These are phyloP conservation scores for Ensete glaucum DNA, from an alignment of 176 grass and related monocot species.

Conservation along the genomic window DNA sequence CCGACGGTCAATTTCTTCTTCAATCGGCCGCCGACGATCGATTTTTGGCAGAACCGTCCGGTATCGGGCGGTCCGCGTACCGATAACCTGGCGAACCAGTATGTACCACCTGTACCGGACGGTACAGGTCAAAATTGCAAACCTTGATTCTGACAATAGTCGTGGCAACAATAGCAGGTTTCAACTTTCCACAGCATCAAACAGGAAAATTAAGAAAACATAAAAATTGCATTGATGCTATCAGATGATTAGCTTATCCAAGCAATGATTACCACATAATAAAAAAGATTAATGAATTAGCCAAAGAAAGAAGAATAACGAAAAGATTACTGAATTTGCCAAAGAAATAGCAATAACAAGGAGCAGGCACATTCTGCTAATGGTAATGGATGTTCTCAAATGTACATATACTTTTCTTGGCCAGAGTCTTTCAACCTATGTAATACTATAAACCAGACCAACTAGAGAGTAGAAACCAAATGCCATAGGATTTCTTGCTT, in stretches of 20 bases:
- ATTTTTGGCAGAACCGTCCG: too few species aligned
- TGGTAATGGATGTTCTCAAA: not conserved
- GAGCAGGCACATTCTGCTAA: not conserved
- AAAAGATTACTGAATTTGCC: not conserved
- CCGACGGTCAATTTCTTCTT: too few species aligned
- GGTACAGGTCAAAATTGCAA: too few species aligned
- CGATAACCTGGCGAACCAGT: too few species aligned
- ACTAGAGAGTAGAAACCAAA: not conserved
- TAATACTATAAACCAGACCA: not conserved
- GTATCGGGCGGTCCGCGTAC: too few species aligned
- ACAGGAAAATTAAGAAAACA: too few species aligned
- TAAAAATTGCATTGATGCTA: not conserved
- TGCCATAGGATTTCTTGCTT: not conserved
- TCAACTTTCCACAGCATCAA: too few species aligned
- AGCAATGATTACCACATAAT: not conserved
- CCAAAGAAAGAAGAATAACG: not conserved
- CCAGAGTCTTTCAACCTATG: not conserved
- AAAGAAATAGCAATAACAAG: not conserved
- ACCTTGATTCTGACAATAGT: too few species aligned
- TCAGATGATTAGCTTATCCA: not conserved
- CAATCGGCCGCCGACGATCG: too few species aligned
- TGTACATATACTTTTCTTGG: not conserved
- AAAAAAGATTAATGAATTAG: not conserved
- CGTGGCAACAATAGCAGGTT: too few species aligned
- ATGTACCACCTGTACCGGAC: too few species aligned